Conservation (phyloP, 2,329 filamentous ascomycete species). For the Arachnopeziza araneosa region DNA sequence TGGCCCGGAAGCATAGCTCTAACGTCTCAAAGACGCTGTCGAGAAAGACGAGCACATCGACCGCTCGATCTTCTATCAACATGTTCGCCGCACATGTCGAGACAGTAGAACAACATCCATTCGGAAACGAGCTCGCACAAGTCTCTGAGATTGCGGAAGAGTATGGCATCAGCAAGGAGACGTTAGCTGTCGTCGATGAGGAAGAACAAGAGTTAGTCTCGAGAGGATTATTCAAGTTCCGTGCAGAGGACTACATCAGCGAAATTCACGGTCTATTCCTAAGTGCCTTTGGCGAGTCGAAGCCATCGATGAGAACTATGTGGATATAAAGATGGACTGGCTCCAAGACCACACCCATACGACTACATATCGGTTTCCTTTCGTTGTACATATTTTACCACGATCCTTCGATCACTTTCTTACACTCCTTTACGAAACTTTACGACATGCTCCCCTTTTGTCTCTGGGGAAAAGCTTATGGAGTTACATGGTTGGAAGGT, state of each 20-base stretch:
- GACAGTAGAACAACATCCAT: constrained; percentile 47
- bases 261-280: constrained; percentile 64
- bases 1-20: constrained; percentile 63
- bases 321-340: constrained; percentile 28
- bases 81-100: constrained; percentile 27
- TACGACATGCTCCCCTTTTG: constrained; percentile 11
- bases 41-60: constrained; percentile 50
- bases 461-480: constrained; percentile 15
- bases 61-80: constrained; percentile 48
- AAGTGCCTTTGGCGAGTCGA: constrained; percentile 24
- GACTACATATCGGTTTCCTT: background rate
- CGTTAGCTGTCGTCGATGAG: constrained; percentile 58
- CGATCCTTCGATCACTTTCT: constrained; percentile 20
- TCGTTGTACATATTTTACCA: constrained; percentile 23
- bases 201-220: constrained; percentile 66
- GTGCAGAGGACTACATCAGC: constrained; percentile 74
- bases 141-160: constrained; percentile 92
- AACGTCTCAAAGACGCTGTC: constrained; percentile 51
- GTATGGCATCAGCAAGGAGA: constrained; percentile 56
- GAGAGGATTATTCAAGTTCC: constrained; percentile 67
- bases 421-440: constrained; percentile 22
- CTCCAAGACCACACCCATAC: constrained; percentile 10
- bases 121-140: constrained; percentile 84
- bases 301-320: constrained; percentile 21
- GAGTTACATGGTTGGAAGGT: constrained; percentile 13